Percentiles rank a stretch among this genome's conserved stretches.
Conservation (phyloP, 495 filamentous ascomycete genomes). For the Elaphomyces granulatus region DNA sequence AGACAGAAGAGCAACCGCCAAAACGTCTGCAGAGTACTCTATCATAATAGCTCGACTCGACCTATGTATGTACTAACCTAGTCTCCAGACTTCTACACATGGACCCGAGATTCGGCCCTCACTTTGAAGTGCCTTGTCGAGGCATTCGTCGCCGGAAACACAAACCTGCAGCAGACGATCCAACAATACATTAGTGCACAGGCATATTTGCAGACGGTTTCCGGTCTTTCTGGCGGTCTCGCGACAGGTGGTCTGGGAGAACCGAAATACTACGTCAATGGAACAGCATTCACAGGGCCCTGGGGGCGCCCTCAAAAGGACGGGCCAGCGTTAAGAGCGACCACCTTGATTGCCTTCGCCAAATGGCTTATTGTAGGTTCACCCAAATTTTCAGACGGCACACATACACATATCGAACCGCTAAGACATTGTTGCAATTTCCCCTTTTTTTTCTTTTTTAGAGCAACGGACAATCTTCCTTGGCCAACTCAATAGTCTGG, state of each 20-base stretch:
- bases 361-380: conserved; percentile 18
- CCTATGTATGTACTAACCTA: background rate
- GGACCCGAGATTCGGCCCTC: conserved; percentile 45
- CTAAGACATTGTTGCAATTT: too few species aligned
- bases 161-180: conserved; percentile 25
- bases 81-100: conserved; percentile 40
- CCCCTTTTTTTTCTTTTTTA: conserved; percentile 2
- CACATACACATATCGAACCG: too few species aligned
- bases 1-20: conserved; percentile 2
- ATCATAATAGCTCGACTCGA: conserved; percentile 2
- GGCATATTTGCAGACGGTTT: conserved; percentile 35
- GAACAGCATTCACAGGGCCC: conserved; percentile 35
- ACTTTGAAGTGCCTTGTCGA: conserved; percentile 42
- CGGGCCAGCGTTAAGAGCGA: conserved; percentile 35
- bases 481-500: conserved; percentile 29
- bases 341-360: conserved; percentile 23
- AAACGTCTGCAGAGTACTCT: conserved; percentile 1
- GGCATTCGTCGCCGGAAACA: conserved; percentile 29
- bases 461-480: conserved; percentile 27
- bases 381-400: background rate
- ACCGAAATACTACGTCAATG: conserved; percentile 44
- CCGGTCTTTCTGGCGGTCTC: conserved; percentile 41
- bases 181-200: conserved; percentile 41
- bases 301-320: conserved; percentile 54
- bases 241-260: conserved; percentile 41